Base-by-base conservation (phyloP, 305 asterid species). In the Fraxinus velutina region DNA sequence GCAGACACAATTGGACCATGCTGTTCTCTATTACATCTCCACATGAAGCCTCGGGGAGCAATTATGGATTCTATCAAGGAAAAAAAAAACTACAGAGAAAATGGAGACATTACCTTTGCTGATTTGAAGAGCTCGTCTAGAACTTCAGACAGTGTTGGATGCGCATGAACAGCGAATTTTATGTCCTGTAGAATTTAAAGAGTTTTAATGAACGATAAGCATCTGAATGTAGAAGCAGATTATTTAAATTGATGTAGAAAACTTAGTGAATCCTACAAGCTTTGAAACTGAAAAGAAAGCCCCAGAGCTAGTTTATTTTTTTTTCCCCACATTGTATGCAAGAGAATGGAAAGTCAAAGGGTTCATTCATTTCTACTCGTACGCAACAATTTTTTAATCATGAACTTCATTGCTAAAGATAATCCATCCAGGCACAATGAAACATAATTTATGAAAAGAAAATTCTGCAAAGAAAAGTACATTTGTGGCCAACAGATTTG, bases 101-200 rank as follows among this genome's bases (percentile, higher is more conserved):
- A n/a, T 21, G 64, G 74, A 62, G 71, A 29, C 2, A 79, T 83
- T 91, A 92, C 97, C 97, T 92, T 92, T 9, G 97, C 97, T 81
- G 97, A 89, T 90, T 94, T 92, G 82, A 90, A 94, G 81, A 92
- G 95, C 80, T 94, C 98, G 71, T 94, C 98, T 27, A 94, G 89
- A 66, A 94, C 98, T 86, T 94, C 98, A 62, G 97, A 94, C 90
- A 94, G 87, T 78, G 98, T 94, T 84, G 98, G 98, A 89, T 94
- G 98, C 13, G 98, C 98, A 74, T 94, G 98, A 84, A 94, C 97
- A 8, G 98, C 97, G 78, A 86, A 86, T 83, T 94, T 94, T 52
- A 94, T 78, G 87, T 94, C 98, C 98, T 94, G 92, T 74, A 84
- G 64, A 78, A 80, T 88, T 88, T 70, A 80, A 80, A 85, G 24